Evolutionary conservation across 306 rosid genomes (phyloP), one percentile per base, ranked within the genome.

Genomic region (Lotus japonicus): DNA sequence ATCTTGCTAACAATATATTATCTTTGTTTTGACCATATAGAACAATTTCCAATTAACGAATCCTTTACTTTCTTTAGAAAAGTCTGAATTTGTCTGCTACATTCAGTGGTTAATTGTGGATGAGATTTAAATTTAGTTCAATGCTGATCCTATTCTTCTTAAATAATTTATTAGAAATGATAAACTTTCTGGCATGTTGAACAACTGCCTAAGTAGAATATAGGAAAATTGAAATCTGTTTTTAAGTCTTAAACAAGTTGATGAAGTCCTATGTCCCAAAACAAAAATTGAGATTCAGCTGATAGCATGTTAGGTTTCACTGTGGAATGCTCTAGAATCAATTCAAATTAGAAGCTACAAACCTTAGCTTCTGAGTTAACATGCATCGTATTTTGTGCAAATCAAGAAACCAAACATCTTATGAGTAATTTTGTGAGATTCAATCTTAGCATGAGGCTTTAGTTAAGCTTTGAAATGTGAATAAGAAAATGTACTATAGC

Each of bases 11-110:
- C 23, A 31, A 46, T 42, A 44, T 23, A 36, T 15, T 26, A 52
- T 72, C 70, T 72, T 21, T 21, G n/a, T n/a, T 19, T 58, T 58
- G 52, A 59, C 21, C 19, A 39, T 52, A 43, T 78, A 26, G 62
- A 53, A 45, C 59, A 9, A 72, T 43, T 44, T 44, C 18, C 71
- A 51, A 4, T 58, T 21, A 18, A 8, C 44, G 26, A 57, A 60
- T 73, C 41, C 57, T 73, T 66, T 73, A 0, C 43, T 51, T 58
- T 19, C 44, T 15, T 14, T 62, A 19, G 67, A 57, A 44, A 42
- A 4, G 2, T n/a, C 42, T 35, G 23, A 46, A 11, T 41, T 39
- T 9, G 9, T 38, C n/a, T 46, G 51, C 68, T 59, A n/a, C 12
- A 44, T 28, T 21, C 33, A 15, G 0, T 39, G 50, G 4, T 41